Evolutionary conservation across 352 stramenopile species (phyloP).

Genomic region (Stramenopiles sp.): DNA sequence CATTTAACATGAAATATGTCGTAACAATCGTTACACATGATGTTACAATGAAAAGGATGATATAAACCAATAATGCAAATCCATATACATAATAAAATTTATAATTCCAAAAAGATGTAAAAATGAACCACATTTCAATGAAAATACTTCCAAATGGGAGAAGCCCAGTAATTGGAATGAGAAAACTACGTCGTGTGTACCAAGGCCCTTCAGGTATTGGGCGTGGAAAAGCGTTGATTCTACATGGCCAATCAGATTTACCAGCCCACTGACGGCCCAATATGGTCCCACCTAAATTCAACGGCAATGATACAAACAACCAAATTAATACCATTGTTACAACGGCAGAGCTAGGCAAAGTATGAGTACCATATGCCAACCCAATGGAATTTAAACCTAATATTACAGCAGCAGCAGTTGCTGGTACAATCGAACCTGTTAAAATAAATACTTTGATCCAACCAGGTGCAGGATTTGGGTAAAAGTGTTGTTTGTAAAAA

Average conservation of each 20-base stretch:
- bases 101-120: constrained; percentile 99
- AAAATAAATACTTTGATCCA: constrained; percentile 66
- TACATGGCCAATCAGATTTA: constrained; percentile 36
- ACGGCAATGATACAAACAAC: constrained; percentile 86
- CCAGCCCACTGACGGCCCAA: constrained; percentile 73
- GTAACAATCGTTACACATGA: constrained; percentile 95
- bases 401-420: constrained; percentile 70
- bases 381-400: constrained; percentile 82
- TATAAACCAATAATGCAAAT: constrained; percentile 92
- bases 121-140: constrained; percentile 99
- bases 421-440: constrained; percentile 55
- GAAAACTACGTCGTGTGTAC: constrained; percentile 48
- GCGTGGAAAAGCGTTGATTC: constrained; percentile 89
- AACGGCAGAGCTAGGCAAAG: constrained; percentile 82
- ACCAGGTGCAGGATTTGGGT: constrained; percentile 60
- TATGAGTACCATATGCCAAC: constrained; percentile 75
- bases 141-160: constrained; percentile 97
- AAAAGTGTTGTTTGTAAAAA: constrained; percentile 76
- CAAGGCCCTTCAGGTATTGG: constrained; percentile 43
- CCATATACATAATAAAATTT: constrained; percentile 99
- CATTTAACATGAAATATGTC: constrained; percentile 95
- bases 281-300: constrained; percentile 85
- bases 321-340: constrained; percentile 87
- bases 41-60: constrained; percentile 90
- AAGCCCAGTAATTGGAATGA: constrained; percentile 83